Evolutionary conservation across 2,329 filamentous ascomycete genomes (phyloP).

Genomic region (Colletotrichum zoysiae): DNA sequence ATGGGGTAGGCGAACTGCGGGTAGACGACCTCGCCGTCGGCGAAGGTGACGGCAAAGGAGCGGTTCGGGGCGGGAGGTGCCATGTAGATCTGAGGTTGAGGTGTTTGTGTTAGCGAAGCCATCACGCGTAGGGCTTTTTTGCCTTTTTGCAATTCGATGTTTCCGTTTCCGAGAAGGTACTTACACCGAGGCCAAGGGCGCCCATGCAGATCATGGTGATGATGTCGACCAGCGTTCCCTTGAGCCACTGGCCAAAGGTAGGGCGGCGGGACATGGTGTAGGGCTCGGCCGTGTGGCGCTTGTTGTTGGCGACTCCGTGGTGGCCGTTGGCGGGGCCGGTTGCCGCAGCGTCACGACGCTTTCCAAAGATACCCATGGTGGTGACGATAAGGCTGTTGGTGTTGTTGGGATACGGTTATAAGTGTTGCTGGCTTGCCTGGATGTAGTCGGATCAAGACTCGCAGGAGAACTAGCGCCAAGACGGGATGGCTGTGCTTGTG

Average conservation of each 20-base stretch:
- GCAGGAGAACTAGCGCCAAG: slow-evolving; percentile 32
- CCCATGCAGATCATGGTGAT: slow-evolving; percentile 76
- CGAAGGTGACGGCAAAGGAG: slow-evolving; percentile 77
- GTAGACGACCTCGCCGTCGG: slow-evolving; percentile 76
- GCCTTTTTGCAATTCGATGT: fast-evolving
- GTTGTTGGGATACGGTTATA: neutral
- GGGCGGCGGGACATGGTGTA: slow-evolving; percentile 65
- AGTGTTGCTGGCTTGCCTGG: neutral
- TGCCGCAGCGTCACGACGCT: slow-evolving; percentile 16
- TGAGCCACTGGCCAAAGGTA: slow-evolving; percentile 77
- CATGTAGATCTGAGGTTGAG: slow-evolving; percentile 65
- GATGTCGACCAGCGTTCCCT: slow-evolving; percentile 75
- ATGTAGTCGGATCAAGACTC: slow-evolving; percentile 14
- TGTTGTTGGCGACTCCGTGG: slow-evolving; percentile 1
- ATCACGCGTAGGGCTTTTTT: neutral
- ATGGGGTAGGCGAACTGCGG: slow-evolving; percentile 79
- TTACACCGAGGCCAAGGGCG: slow-evolving; percentile 74
- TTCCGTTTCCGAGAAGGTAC: slow-evolving; percentile 40
- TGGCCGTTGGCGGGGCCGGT: slow-evolving; percentile 18
- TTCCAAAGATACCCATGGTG: slow-evolving; percentile 39
- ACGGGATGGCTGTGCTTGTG: slow-evolving; percentile 38
- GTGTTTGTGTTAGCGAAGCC: neutral
- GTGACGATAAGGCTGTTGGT: neutral
- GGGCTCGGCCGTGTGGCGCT: slow-evolving; percentile 32
- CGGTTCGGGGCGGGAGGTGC: slow-evolving; percentile 74